A percentile compares a stretch with the other conserved stretches of the same genome.
Conservation (phyloP, 2,329 filamentous ascomycete genomes). For the Fusarium hainanense region DNA sequence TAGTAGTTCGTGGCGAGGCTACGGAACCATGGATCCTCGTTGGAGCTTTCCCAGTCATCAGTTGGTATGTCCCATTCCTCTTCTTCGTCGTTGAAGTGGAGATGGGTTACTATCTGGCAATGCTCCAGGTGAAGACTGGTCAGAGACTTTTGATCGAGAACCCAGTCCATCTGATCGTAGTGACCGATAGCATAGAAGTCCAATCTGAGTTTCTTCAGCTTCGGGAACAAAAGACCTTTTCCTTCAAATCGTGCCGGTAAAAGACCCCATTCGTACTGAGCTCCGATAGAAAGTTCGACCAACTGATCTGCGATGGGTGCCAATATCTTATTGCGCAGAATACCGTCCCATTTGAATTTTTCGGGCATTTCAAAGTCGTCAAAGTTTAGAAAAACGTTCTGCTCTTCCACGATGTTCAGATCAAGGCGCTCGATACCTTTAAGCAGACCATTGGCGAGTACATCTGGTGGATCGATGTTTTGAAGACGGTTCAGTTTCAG, state of each 20-base stretch:
- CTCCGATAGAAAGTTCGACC: neutral
- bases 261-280: neutral
- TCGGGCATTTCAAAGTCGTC: neutral
- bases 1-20: fast-evolving
- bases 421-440: neutral
- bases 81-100: neutral
- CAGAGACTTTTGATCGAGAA: neutral
- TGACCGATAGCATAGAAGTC: fast-evolving
- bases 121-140: neutral
- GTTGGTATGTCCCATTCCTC: neutral
- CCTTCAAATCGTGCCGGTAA: neutral
- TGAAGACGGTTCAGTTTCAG: fast-evolving
- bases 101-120: neutral
- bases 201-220: neutral
- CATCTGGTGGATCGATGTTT: neutral
- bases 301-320: neutral
- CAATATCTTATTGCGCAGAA: neutral
- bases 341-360: neutral
- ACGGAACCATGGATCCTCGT: neutral
- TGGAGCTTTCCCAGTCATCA: neutral
- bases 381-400: fast-evolving
- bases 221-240: neutral
- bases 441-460: neutral
- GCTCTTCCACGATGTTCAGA: neutral
- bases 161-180: neutral